Conservation (phyloP, 2,329 filamentous ascomycete genomes). For the Scedosporium apiospermum region DNA sequence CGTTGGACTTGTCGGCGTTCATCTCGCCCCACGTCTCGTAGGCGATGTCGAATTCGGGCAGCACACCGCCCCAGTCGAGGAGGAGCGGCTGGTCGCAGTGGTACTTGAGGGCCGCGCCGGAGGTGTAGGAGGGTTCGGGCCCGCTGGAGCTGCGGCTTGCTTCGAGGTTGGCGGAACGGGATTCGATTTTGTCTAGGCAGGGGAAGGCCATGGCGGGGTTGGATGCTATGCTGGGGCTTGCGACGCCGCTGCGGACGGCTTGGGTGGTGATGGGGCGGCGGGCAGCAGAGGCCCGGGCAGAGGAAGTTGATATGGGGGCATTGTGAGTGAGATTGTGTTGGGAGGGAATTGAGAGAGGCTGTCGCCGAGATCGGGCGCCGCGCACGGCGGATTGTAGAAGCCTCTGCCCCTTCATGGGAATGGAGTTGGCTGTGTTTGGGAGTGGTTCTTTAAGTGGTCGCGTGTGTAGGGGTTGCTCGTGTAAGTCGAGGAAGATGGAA, state of each 20-base stretch:
- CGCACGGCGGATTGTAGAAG: neutral
- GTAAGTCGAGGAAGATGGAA: no score
- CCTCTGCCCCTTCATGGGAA: neutral
- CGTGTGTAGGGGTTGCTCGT: no score
- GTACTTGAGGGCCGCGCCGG: slow-evolving; percentile 72
- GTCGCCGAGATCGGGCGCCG: neutral
- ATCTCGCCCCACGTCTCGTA: slow-evolving; percentile 87
- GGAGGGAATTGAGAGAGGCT: slow-evolving; percentile 3
- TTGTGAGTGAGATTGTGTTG: neutral
- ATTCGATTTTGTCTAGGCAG: slow-evolving; percentile 77
- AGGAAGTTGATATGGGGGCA: neutral
- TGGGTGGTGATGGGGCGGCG: neutral
- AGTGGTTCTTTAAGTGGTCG: neutral
- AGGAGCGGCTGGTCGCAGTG: slow-evolving; percentile 65
- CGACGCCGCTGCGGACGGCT: neutral
- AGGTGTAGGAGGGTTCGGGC: slow-evolving; percentile 89
- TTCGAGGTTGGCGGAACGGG: slow-evolving; percentile 64
- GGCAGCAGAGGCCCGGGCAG: neutral
- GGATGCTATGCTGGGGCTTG: slow-evolving; percentile 33
- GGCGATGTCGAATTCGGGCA: slow-evolving; percentile 80
- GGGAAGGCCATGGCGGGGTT: slow-evolving; percentile 86
- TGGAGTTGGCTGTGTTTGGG: neutral
- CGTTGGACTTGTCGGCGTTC: slow-evolving; percentile 75
- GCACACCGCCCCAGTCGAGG: slow-evolving; percentile 90
- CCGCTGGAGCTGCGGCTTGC: slow-evolving; percentile 49